Evolutionary conservation across 1,284 basidiomycete species (phyloP).

Genomic region (Leccinum pachyderme): DNA sequence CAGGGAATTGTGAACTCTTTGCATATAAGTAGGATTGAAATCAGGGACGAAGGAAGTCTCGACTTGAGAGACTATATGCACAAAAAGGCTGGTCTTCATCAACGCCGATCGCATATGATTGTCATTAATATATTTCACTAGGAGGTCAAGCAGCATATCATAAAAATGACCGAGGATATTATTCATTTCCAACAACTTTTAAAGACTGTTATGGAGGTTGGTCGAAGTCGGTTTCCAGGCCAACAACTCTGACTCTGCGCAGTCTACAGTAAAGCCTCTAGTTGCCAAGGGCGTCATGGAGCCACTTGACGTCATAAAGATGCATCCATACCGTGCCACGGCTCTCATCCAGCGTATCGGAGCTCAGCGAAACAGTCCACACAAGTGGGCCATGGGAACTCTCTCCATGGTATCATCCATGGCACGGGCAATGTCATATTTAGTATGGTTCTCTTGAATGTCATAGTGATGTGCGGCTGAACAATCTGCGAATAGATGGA

Average conservation of each 20-base stretch:
- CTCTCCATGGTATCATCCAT: conserved; percentile 53
- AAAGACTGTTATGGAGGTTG: conserved; percentile 70
- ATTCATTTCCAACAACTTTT: conserved; percentile 56
- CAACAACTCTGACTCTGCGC: conserved; percentile 8
- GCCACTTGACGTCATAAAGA: conserved; percentile 33
- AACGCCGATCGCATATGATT: neutral
- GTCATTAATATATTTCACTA: conserved; percentile 27
- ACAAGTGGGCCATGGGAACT: conserved; percentile 41
- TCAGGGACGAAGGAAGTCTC: conserved; percentile 88
- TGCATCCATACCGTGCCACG: conserved; percentile 37
- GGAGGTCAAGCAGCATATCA: conserved; percentile 69
- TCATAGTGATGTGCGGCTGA: conserved; percentile 3
- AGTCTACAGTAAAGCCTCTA: conserved; percentile 43
- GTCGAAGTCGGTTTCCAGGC: conserved; percentile 21
- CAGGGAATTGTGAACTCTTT: conserved; percentile 91
- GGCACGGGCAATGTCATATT: conserved; percentile 78
- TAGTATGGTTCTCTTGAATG: conserved; percentile 47
- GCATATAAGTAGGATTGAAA: conserved; percentile 97
- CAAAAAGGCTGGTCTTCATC: conserved; percentile 62
- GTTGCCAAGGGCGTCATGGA: conserved; percentile 31
- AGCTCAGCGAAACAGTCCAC: conserved; percentile 42
- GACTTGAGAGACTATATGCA: conserved; percentile 89
- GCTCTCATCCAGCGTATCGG: conserved; percentile 54
- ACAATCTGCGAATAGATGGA: conserved; percentile 56
- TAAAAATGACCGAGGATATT: conserved; percentile 65